Conservation (phyloP, 2,329 filamentous ascomycete genomes). For the Cryphonectria japonica region DNA sequence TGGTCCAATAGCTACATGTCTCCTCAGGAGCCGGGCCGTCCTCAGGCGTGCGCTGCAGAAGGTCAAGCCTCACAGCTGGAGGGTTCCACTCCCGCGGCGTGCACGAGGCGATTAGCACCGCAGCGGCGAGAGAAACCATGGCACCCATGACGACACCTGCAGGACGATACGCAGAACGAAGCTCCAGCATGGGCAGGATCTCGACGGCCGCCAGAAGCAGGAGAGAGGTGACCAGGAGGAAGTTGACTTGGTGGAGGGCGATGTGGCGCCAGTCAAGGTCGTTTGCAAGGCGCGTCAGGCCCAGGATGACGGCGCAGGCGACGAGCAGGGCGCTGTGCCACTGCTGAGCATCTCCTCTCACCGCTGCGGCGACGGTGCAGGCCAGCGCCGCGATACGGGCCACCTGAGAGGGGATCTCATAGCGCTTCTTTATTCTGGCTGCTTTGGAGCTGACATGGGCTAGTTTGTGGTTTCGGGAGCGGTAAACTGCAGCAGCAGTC, state of each 20-base stretch:
- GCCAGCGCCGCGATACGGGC: conserved; percentile 21
- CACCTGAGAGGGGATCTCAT: conserved; percentile 26
- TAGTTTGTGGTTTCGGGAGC: conserved; percentile 9
- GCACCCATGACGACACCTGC: conserved; percentile 39
- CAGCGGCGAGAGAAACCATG: conserved; percentile 42
- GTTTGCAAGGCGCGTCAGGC: conserved; percentile 25
- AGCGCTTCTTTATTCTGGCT: conserved; percentile 19
- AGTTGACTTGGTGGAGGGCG: conserved; percentile 29
- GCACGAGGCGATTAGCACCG: conserved; percentile 45
- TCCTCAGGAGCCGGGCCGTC: conserved; percentile 54
- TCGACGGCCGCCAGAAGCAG: conserved; percentile 28
- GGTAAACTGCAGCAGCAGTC: conserved; percentile 13
- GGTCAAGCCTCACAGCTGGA: conserved; percentile 44
- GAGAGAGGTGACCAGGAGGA: conserved; percentile 20
- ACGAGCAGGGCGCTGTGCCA: conserved; percentile 24
- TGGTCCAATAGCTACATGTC: conserved; percentile 56
- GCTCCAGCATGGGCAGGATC: conserved; percentile 30
- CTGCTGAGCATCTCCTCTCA: conserved; percentile 16
- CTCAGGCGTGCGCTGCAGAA: conserved; percentile 42
- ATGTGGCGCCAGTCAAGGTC: conserved; percentile 23
- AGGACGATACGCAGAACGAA: conserved; percentile 32
- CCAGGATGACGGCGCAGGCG: conserved; percentile 20
- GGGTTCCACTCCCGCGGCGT: conserved; percentile 58
- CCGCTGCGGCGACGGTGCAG: conserved; percentile 18
- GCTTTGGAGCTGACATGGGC: conserved; percentile 16